These are phyloP conservation scores for Torulaspora pretoriensis DNA, from an alignment of 1,139 yeast genomes.

Conservation along the genomic window DNA sequence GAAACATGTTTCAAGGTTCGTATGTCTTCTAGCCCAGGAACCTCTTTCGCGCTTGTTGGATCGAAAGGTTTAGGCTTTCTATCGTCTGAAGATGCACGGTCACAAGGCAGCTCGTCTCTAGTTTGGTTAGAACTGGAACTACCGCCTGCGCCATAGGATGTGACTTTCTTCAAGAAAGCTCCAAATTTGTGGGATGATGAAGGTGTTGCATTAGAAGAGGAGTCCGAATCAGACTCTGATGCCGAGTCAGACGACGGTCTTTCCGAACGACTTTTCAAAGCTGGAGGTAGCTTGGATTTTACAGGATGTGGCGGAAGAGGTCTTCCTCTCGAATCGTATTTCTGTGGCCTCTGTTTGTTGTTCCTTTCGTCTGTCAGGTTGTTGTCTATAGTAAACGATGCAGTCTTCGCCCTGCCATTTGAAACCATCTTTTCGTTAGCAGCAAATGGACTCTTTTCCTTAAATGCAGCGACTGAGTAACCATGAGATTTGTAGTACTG, in stretches of 20 bases:
- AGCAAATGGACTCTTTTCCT: conserved; percentile 9
- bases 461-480: conserved; percentile 32
- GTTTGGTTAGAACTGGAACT: conserved; percentile 11
- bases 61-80: conserved; percentile 10
- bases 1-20: conserved; percentile 62
- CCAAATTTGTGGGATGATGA: conserved; percentile 32
- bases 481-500: conserved; percentile 45
- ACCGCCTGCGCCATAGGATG: conserved; percentile 25
- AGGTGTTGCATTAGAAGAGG: conserved; percentile 11
- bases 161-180: conserved; percentile 33
- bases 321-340: conserved; percentile 39
- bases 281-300: conserved; percentile 47
- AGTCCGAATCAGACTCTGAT: conserved; percentile 22
- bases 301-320: conserved; percentile 49
- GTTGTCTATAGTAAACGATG: conserved; percentile 17
- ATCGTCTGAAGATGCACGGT: conserved; percentile 3
- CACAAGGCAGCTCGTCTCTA: conserved; percentile 7
- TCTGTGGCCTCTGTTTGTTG: conserved; percentile 8
- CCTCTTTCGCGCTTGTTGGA: conserved; percentile 22
- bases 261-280: conserved; percentile 27
- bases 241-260: conserved; percentile 8
- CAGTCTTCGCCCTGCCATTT: conserved; percentile 7
- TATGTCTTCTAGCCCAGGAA: conserved; percentile 42
- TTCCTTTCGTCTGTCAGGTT: conserved; percentile 3
- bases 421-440: background rate